Conservation (phyloP, 1,139 yeast genomes). For the Scheffersomyces stambukii region DNA sequence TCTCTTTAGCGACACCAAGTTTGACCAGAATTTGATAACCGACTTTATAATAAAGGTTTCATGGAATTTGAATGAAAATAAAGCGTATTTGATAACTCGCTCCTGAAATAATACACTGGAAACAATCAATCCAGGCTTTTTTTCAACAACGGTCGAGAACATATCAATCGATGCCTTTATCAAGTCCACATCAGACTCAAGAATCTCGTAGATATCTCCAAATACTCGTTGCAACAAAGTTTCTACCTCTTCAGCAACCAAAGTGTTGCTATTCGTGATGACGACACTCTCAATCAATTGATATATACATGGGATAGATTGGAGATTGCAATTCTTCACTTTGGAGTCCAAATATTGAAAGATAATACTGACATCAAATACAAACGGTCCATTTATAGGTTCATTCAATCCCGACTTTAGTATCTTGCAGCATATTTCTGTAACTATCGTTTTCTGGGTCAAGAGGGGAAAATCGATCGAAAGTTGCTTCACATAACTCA, state of each 20-base stretch:
- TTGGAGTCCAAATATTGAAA: slow-evolving; percentile 44
- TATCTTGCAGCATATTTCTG: slow-evolving; percentile 55
- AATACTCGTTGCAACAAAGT: slow-evolving; percentile 27
- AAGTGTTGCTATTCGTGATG: slow-evolving; percentile 23
- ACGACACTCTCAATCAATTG: slow-evolving; percentile 40
- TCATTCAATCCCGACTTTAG: slow-evolving; percentile 56
- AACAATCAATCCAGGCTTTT: slow-evolving; percentile 47
- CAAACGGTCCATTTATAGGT: slow-evolving; percentile 54
- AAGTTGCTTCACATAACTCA: slow-evolving; percentile 35
- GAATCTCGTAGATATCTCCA: slow-evolving; percentile 24
- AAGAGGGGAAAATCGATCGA: slow-evolving; percentile 33
- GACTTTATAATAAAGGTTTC: slow-evolving; percentile 68
- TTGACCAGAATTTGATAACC: slow-evolving; percentile 62
- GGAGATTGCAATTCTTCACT: slow-evolving; percentile 20
- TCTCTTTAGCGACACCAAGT: slow-evolving; percentile 47
- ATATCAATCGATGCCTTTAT: slow-evolving; percentile 42
- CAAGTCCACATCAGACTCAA: slow-evolving; percentile 51
- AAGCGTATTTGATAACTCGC: slow-evolving; percentile 36
- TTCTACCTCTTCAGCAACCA: slow-evolving; percentile 26
- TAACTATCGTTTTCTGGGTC: slow-evolving; percentile 33
- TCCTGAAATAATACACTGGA: slow-evolving; percentile 28
- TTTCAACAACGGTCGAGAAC: slow-evolving; percentile 44
- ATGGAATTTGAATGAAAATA: slow-evolving; percentile 45
- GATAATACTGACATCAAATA: slow-evolving; percentile 41
- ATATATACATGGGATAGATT: slow-evolving; percentile 37